Evolutionary conservation across 2,329 filamentous ascomycete genomes (phyloP).

Genomic region (Penicillium sp.): DNA sequence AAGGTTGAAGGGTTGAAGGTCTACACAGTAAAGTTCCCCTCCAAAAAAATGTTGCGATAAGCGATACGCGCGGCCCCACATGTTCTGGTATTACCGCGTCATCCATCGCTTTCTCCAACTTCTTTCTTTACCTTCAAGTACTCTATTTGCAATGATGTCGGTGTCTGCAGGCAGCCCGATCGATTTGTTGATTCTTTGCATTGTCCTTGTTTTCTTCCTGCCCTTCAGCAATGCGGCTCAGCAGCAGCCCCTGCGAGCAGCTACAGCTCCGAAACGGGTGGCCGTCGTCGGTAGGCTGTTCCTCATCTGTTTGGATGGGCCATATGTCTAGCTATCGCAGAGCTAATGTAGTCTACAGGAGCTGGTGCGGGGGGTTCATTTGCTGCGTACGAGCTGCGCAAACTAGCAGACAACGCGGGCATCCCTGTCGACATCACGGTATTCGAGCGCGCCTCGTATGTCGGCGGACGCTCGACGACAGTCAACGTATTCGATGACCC

Average conservation of each 20-base stretch:
- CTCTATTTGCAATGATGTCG: slow-evolving; percentile 1
- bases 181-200: slow-evolving; percentile 11
- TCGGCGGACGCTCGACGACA: slow-evolving; percentile 85
- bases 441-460: slow-evolving; percentile 71
- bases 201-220: slow-evolving; percentile 11
- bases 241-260: slow-evolving; percentile 23
- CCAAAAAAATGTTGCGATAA: slow-evolving; percentile 25
- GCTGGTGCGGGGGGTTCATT: slow-evolving; percentile 86
- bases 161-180: not conserved
- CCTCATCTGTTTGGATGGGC: not conserved
- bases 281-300: slow-evolving; percentile 33
- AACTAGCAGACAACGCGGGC: slow-evolving; percentile 60
- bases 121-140: not conserved
- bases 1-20: slow-evolving; percentile 1
- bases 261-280: slow-evolving; percentile 27
- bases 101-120: slow-evolving; percentile 5
- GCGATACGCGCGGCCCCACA: slow-evolving; percentile 20
- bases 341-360: slow-evolving; percentile 49
- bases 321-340: not conserved
- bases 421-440: slow-evolving; percentile 73
- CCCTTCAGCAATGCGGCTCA: slow-evolving; percentile 19
- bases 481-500: slow-evolving; percentile 70
- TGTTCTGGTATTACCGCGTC: slow-evolving; percentile 8
- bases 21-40: slow-evolving; percentile 14
- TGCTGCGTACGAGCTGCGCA: slow-evolving; percentile 73